These are phyloP conservation scores for Leucosporidium creatinivorum DNA, from an alignment of 768 basidiomycete genomes.

Conservation along the genomic window DNA sequence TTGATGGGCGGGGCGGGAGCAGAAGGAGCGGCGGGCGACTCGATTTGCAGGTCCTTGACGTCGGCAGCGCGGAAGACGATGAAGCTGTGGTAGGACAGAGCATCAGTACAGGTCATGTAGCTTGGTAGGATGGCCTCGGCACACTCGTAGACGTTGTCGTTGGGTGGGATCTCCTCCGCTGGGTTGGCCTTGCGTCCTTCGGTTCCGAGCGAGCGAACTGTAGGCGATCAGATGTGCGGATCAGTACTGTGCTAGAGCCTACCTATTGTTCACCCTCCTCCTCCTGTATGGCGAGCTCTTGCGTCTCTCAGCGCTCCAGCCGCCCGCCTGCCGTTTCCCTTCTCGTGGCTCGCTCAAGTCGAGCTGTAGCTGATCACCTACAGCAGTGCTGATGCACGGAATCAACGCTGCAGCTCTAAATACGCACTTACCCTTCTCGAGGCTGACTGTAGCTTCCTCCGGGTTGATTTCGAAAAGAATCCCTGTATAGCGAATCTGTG, in stretches of 20 bases:
- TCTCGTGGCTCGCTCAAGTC: too few relatives aligned
- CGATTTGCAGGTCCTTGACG: constrained; percentile 41
- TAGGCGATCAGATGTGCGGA: background rate
- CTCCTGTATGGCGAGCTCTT: background rate
- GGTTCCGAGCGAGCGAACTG: constrained; percentile 37
- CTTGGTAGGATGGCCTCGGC: background rate
- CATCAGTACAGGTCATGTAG: background rate
- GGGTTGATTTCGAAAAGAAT: constrained; percentile 35
- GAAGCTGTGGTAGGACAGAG: constrained; percentile 15
- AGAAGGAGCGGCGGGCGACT: constrained; percentile 32
- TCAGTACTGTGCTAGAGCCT: background rate
- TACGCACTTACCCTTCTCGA: constrained; percentile 28
- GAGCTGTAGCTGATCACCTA: too few relatives aligned
- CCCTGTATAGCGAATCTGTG: background rate
- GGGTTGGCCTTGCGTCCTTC: constrained; percentile 35
- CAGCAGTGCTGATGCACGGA: too few relatives aligned
- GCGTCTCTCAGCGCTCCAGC: background rate
- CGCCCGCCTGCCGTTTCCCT: background rate
- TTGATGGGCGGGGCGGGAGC: constrained; percentile 16
- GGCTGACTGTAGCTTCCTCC: constrained; percentile 34
- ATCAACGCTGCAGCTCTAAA: background rate
- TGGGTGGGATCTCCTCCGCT: constrained; percentile 31
- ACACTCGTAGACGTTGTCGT: constrained; percentile 37
- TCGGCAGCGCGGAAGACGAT: constrained; percentile 39
- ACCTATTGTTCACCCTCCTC: too few relatives aligned